Evolutionary conservation across 352 stramenopile species (phyloP).

Genomic region (Albugo laibachii): DNA sequence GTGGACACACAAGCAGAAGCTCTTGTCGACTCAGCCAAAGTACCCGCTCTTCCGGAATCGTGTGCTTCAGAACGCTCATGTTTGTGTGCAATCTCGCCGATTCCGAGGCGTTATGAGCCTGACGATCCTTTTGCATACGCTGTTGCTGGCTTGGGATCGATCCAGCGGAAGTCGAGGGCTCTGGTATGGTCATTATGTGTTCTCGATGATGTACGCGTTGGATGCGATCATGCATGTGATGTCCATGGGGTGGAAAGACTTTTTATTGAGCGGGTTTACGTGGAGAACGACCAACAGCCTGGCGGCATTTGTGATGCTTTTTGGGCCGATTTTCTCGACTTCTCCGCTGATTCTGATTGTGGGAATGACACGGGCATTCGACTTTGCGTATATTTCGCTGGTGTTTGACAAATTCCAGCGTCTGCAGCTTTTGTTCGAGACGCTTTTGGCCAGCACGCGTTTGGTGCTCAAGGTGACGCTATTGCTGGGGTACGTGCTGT

Average conservation of each 20-base stretch:
- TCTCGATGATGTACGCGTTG: slow-evolving; percentile 53
- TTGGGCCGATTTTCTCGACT: slow-evolving; percentile 31
- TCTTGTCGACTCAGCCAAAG: slow-evolving; percentile 45
- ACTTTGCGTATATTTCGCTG: slow-evolving; percentile 68
- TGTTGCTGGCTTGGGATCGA: slow-evolving; percentile 20
- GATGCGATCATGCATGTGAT: slow-evolving; percentile 47
- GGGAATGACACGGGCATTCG: slow-evolving; percentile 54
- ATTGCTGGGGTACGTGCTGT: slow-evolving; percentile 56
- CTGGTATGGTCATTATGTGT: slow-evolving; percentile 66
- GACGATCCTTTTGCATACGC: slow-evolving; percentile 45
- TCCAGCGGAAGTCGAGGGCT: slow-evolving; percentile 12
- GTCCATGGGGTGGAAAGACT: slow-evolving; percentile 57
- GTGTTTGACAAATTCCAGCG: slow-evolving; percentile 47
- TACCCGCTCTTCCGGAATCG: slow-evolving; percentile 45
- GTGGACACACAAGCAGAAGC: slow-evolving; percentile 39
- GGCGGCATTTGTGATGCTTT: slow-evolving; percentile 59
- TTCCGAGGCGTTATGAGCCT: slow-evolving; percentile 44
- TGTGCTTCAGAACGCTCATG: slow-evolving; percentile 30
- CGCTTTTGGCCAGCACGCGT: slow-evolving; percentile 35
- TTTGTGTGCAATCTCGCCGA: slow-evolving; percentile 37
- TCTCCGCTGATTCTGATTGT: slow-evolving; percentile 51
- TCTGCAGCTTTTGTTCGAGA: slow-evolving; percentile 56
- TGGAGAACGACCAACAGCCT: slow-evolving; percentile 55
- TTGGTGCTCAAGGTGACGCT: slow-evolving; percentile 65
- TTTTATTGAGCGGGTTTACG: slow-evolving; percentile 69